These are phyloP conservation scores for Candida sp. DNA, from an alignment of 1,139 yeast genomes.

Conservation along the genomic window DNA sequence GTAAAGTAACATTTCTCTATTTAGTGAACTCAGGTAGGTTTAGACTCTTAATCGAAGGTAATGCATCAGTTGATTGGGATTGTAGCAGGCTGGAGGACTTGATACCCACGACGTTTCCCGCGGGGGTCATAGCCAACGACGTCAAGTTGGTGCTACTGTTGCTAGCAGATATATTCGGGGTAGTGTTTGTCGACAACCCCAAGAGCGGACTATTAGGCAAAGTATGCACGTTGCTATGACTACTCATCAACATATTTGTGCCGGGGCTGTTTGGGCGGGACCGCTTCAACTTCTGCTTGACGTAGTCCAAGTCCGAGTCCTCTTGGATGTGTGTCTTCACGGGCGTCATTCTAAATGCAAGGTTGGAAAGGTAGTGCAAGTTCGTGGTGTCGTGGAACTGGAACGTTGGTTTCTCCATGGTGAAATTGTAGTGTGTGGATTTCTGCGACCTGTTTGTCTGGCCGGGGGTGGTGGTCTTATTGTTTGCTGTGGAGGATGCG, in stretches of 20 bases:
- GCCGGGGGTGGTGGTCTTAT: conserved; percentile 1
- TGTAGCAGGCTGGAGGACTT: conserved; percentile 9
- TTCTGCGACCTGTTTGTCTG: not conserved
- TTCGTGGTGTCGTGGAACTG: conserved; percentile 17
- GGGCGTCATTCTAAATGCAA: conserved; percentile 22
- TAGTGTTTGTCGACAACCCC: conserved; percentile 44
- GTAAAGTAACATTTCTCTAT: not conserved
- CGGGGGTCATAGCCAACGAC: conserved; percentile 33
- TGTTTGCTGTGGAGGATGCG: not conserved
- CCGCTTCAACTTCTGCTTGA: conserved; percentile 59
- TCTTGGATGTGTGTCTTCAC: conserved; percentile 32
- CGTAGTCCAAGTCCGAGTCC: conserved; percentile 50
- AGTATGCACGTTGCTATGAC: conserved; percentile 41
- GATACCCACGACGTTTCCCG: conserved; percentile 5
- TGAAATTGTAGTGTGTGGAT: not conserved
- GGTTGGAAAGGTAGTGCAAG: conserved; percentile 31
- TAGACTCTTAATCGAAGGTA: conserved; percentile 56
- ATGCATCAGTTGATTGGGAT: conserved; percentile 18
- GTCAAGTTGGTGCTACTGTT: conserved; percentile 50
- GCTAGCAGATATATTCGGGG: conserved; percentile 49
- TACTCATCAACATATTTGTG: conserved; percentile 5
- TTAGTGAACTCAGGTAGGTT: conserved; percentile 27
- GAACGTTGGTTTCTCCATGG: conserved; percentile 11
- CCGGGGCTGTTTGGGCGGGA: conserved; percentile 75
- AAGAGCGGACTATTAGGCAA: conserved; percentile 64